These are phyloP conservation scores for Russula emetica DNA, from an alignment of 768 basidiomycete genomes.

Conservation along the genomic window DNA sequence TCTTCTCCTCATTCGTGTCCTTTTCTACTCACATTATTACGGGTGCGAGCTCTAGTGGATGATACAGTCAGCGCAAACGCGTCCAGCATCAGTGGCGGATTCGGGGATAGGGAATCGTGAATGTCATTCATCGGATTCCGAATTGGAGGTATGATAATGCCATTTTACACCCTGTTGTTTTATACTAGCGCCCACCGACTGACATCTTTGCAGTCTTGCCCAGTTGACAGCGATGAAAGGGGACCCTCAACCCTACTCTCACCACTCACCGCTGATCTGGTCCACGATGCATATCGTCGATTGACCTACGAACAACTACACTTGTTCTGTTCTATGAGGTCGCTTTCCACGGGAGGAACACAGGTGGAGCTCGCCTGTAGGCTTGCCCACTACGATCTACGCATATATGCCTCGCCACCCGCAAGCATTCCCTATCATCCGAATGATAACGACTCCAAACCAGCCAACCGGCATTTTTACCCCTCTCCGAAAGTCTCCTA, in stretches of 20 bases:
- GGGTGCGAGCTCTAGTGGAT: not conserved
- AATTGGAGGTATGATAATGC: slow-evolving; percentile 13
- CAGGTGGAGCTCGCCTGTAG: slow-evolving; percentile 63
- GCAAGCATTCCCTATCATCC: slow-evolving; percentile 28
- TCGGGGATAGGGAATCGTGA: slow-evolving; percentile 9
- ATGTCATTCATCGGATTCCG: slow-evolving; percentile 13
- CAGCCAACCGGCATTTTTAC: not conserved
- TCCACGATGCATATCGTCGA: slow-evolving; percentile 65
- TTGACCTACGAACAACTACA: slow-evolving; percentile 63
- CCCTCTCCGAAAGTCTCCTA: not conserved
- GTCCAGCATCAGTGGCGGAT: slow-evolving; percentile 23
- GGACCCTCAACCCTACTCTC: slow-evolving; percentile 3
- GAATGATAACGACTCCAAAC: slow-evolving; percentile 8
- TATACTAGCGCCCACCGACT: not conserved
- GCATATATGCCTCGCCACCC: slow-evolving; percentile 60
- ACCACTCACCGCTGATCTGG: slow-evolving; percentile 37
- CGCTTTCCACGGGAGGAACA: slow-evolving; percentile 60
- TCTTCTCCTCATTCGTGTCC: not conserved
- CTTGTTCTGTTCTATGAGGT: slow-evolving; percentile 70
- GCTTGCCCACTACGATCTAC: slow-evolving; percentile 69
- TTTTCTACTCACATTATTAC: not conserved
- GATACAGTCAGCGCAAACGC: slow-evolving; percentile 19
- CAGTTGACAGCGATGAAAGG: not conserved
- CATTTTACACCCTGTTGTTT: not conserved
- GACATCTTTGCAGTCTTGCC: slow-evolving; percentile 3